Percentiles rank a stretch among this genome's conserved stretches.
phyloP scores from a whole-genome alignment of 1,284 basidiomycete species.

The Ceratobasidium sp. region DNA sequence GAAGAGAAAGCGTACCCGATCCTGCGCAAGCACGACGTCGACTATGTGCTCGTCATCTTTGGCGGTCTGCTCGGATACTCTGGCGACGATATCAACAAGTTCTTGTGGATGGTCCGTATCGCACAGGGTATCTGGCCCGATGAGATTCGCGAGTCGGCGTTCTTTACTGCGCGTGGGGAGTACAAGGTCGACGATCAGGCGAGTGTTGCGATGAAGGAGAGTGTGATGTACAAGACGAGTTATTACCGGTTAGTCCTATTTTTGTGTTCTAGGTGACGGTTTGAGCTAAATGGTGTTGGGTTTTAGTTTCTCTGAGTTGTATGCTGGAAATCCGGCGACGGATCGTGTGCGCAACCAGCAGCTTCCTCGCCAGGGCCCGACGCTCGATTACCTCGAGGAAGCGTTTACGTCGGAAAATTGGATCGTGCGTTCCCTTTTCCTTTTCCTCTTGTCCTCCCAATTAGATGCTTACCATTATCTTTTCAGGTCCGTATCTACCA shows the following conservation, averaged over 20 bases:
- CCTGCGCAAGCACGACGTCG: slow-evolving; percentile 96
- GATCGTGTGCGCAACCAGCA: slow-evolving; percentile 90
- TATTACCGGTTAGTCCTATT: slow-evolving; percentile 82
- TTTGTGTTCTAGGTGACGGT: neutral
- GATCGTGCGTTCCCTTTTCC: slow-evolving; percentile 75
- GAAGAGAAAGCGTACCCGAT: slow-evolving; percentile 99
- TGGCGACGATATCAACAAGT: slow-evolving; percentile 99
- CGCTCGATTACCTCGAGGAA: slow-evolving; percentile 91
- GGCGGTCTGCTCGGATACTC: slow-evolving; percentile 97
- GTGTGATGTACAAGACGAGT: slow-evolving; percentile 98
- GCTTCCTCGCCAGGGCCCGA: slow-evolving; percentile 79
- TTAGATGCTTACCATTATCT: too few relatives aligned
- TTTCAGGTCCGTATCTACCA: slow-evolving; percentile 90
- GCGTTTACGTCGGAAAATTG: slow-evolving; percentile 98
- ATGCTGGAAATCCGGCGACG: slow-evolving; percentile 77
- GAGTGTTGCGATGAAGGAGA: slow-evolving; percentile 92
- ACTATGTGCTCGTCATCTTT: slow-evolving; percentile 98
- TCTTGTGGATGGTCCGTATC: slow-evolving; percentile 98
- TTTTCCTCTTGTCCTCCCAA: neutral
- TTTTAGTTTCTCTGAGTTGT: slow-evolving; percentile 82
- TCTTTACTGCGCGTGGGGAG: slow-evolving; percentile 95
- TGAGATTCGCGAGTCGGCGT: slow-evolving; percentile 94
- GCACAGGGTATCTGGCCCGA: slow-evolving; percentile 99
- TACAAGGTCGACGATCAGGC: slow-evolving; percentile 94
- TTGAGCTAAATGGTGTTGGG: neutral